These are phyloP conservation scores for Podaxis pistillaris DNA, from an alignment of 768 basidiomycete species.

Conservation along the genomic window DNA sequence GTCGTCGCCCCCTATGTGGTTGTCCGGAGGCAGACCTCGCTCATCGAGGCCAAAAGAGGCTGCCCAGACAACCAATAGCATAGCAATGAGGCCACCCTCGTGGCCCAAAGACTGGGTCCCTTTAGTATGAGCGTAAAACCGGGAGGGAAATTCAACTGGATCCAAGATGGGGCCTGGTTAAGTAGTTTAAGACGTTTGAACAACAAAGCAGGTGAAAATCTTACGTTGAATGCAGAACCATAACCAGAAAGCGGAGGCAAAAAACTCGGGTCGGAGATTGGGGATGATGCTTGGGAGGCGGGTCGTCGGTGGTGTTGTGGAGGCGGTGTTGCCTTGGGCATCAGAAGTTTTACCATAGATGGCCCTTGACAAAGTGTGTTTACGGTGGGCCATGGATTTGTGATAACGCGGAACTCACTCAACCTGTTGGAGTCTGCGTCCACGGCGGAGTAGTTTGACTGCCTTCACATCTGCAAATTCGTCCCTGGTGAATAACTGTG, in stretches of 20 bases:
- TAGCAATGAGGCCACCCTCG: constrained; percentile 74
- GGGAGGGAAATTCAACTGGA: constrained; percentile 71
- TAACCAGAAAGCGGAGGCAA: constrained; percentile 80
- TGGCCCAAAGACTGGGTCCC: constrained; percentile 61
- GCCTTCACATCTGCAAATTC: constrained; percentile 91
- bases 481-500: constrained; percentile 51
- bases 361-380: constrained; percentile 44
- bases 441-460: constrained; percentile 79
- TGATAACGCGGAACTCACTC: constrained; percentile 51
- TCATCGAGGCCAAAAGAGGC: constrained; percentile 87
- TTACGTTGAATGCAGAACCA: constrained; percentile 79
- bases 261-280: constrained; percentile 73
- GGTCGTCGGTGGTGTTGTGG: constrained; percentile 32
- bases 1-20: constrained; percentile 23
- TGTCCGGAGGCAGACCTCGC: constrained; percentile 52
- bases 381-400: background rate
- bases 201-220: constrained; percentile 9
- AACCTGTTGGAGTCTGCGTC: constrained; percentile 79
- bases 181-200: background rate
- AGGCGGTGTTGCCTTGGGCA: constrained; percentile 33
- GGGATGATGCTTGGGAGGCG: constrained; percentile 62
- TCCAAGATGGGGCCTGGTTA: constrained; percentile 81
- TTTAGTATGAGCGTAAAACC: constrained; percentile 66
- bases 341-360: constrained; percentile 72
- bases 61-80: constrained; percentile 86